These are phyloP conservation scores for Sporothrix dimorphospora DNA, from an alignment of 2,329 filamentous ascomycete genomes.

Conservation along the genomic window DNA sequence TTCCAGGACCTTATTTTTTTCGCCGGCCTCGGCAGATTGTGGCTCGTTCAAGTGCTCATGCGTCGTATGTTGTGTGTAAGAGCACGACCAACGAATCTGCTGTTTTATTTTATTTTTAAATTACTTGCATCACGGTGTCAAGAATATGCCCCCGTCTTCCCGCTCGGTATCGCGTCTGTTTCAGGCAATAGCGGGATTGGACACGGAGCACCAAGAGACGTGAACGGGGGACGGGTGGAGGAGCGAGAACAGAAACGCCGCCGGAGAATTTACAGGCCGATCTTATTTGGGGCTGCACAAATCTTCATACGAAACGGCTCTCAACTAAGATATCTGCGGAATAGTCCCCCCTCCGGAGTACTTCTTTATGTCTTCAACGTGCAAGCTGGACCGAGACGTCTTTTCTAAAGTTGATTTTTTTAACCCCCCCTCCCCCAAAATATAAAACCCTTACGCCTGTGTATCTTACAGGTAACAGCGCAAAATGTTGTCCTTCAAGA, in stretches of 20 bases:
- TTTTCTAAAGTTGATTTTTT: too few relatives aligned
- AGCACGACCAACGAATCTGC: not conserved
- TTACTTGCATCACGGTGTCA: not conserved
- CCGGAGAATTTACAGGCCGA: not conserved
- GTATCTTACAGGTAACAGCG: not conserved
- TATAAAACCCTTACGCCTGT: too few relatives aligned
- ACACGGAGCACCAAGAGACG: not conserved
- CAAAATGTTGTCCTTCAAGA: not conserved
- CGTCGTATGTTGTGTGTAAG: not conserved
- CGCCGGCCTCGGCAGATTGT: not conserved
- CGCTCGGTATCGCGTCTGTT: not conserved
- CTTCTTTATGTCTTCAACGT: not conserved
- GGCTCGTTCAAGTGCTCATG: not conserved
- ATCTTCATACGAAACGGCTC: not conserved
- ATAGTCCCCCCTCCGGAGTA: not conserved
- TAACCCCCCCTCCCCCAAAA: too few relatives aligned
- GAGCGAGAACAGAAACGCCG: conserved; percentile 7
- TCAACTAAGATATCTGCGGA: not conserved
- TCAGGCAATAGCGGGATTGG: not conserved
- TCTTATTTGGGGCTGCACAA: conserved; percentile 6
- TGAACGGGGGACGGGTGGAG: not conserved
- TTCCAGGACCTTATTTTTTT: not conserved
- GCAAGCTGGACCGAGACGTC: too few relatives aligned
- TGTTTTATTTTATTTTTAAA: not conserved
- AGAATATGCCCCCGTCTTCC: conserved; percentile 4